Base-by-base conservation (phyloP, 805 yeast species). In the Ogataea minuta region DNA sequence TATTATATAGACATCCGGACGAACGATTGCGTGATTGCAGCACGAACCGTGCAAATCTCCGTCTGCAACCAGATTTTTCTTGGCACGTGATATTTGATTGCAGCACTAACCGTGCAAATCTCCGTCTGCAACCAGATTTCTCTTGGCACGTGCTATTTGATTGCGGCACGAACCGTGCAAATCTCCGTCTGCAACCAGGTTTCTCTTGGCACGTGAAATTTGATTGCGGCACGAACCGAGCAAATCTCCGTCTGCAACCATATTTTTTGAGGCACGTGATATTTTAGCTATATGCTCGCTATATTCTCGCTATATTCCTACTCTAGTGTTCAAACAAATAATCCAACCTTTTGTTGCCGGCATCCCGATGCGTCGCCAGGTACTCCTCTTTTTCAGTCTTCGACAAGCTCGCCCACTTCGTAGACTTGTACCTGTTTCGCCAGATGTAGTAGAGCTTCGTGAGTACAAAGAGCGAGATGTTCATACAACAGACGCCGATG, bases 321-420 rank as follows among this genome's bases (percentile, higher is more conserved):
- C 26, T 13, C 39, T 28, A 47, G 21, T 39, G 42, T 12, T 42
- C 49, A 51, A 46, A 50, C 23, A 32, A 19, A 33, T 43, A 48
- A 42, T 81, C 84, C 30, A 80, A 59, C 15, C 86, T 63, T 57
- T 71, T 72, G 56, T 70, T 76, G 6, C 84, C 85, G 36, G 60
- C 63, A 45, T 77, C 79, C 0, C 39, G 20, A 28, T 43, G 43
- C 7, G 23, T 28, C 3, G 43, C 34, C 14, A 67, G 48, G 53
- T 81, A 80, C 2, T 64, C 56, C 9, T 56, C 66, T 47, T 68
- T 70, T 54, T 80, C 76, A 19, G 71, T 75, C 2, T 45, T 50
- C 1, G 72, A 56, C 67, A 76, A 41, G 1, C 53, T 52, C 21
- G 64, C 57, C 88, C 88, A 81, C 48, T 69, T 70, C 53, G 79